Evolutionary conservation across 345 rosid genomes (phyloP).

Genomic region (Murraya koenigii): DNA sequence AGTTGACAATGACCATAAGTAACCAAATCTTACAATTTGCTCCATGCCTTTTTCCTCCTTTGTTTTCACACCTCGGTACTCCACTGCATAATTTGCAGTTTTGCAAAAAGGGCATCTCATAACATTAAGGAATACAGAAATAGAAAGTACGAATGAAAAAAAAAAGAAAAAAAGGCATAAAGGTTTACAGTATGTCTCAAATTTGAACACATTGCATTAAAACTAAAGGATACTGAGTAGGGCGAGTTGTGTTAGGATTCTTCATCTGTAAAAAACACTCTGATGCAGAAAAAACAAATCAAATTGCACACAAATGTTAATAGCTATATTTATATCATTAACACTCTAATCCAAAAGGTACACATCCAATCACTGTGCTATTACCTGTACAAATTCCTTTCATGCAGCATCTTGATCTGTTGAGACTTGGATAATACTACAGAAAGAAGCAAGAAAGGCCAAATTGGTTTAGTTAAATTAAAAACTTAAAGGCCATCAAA

Average conservation of each 20-base stretch:
- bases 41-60: conserved; percentile 97
- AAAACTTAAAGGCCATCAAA: neutral
- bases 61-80: conserved; percentile 85
- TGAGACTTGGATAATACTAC: conserved; percentile 93
- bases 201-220: neutral
- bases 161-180: neutral
- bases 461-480: conserved; percentile 10
- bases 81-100: conserved; percentile 94
- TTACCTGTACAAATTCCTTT: conserved; percentile 98
- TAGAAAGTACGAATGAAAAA: neutral
- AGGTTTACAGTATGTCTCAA: conserved; percentile 2
- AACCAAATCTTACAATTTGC: conserved; percentile 68
- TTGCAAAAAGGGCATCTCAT: conserved; percentile 96
- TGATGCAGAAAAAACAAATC: conserved; percentile 32
- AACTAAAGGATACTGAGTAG: conserved; percentile 95
- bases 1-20: neutral
- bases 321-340: neutral
- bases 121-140: conserved; percentile 50
- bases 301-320: conserved; percentile 12
- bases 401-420: conserved; percentile 91
- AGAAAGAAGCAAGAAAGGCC: conserved; percentile 18
- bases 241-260: conserved; percentile 85
- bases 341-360: neutral
- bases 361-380: conserved; percentile 1
- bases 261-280: conserved; percentile 99